Evolutionary conservation across 1,139 yeast species (phyloP).

Genomic region (Wickerhamomyces sp.): DNA sequence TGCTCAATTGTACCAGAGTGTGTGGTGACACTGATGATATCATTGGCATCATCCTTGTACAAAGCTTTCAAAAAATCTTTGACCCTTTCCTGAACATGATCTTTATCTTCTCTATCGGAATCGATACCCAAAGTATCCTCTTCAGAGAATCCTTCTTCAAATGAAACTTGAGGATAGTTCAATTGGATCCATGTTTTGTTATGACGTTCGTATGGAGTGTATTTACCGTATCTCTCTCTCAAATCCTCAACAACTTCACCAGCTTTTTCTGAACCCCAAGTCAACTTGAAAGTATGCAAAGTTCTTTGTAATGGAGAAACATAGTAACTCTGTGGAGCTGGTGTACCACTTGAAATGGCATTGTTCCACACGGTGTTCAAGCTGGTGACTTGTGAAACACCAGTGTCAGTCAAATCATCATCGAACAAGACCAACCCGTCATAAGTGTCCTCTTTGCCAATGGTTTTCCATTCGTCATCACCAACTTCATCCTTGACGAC

Average conservation of each 20-base stretch:
- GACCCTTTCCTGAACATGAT: slow-evolving; percentile 47
- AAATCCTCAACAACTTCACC: slow-evolving; percentile 40
- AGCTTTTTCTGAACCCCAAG: slow-evolving; percentile 23
- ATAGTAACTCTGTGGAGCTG: slow-evolving; percentile 44
- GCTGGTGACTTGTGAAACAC: slow-evolving; percentile 42
- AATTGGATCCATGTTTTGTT: slow-evolving; percentile 33
- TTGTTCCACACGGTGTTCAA: slow-evolving; percentile 23
- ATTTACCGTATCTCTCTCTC: slow-evolving; percentile 58
- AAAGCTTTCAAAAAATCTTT: slow-evolving; percentile 44
- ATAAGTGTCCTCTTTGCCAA: slow-evolving; percentile 40
- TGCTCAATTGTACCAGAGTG: slow-evolving; percentile 61
- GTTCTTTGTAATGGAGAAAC: slow-evolving; percentile 59
- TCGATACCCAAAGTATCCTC: slow-evolving; percentile 40
- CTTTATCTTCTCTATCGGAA: slow-evolving; percentile 40
- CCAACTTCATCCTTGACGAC: slow-evolving; percentile 16
- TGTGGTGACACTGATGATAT: slow-evolving; percentile 46
- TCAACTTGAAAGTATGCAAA: slow-evolving; percentile 42
- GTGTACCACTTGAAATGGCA: slow-evolving; percentile 40
- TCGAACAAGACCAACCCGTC: slow-evolving; percentile 7
- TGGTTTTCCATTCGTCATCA: slow-evolving; percentile 40
- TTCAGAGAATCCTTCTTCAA: slow-evolving; percentile 44
- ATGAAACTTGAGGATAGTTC: slow-evolving; percentile 33
- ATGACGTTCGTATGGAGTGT: slow-evolving; percentile 55
- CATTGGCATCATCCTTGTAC: slow-evolving; percentile 38
- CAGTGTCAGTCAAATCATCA: slow-evolving; percentile 45